phyloP scores from a whole-genome alignment of 2,329 filamentous ascomycete species.

The Epichloe hybrida region DNA sequence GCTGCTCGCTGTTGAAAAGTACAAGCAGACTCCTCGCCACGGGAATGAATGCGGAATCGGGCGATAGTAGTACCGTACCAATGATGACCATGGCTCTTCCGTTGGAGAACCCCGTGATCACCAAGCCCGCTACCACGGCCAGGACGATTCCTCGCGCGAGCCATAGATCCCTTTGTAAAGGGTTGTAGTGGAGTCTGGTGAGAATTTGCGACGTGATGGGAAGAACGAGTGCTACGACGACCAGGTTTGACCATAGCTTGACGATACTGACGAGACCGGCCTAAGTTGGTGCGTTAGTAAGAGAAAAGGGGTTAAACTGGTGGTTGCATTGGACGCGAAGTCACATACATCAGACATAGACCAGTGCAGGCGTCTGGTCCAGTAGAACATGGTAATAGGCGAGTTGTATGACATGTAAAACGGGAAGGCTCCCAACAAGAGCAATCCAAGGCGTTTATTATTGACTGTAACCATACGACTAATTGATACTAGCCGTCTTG shows the following conservation, averaged over 20 bases:
- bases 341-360: not conserved
- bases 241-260: not conserved
- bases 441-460: not conserved
- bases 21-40: conserved; percentile 1
- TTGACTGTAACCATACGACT: not conserved
- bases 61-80: conserved; percentile 1
- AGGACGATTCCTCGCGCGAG: conserved; percentile 1
- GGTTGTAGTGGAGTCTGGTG: not conserved
- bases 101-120: conserved; percentile 1
- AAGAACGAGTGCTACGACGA: not conserved
- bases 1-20: conserved; percentile 1
- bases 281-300: not conserved
- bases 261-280: not conserved
- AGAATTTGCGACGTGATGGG: not conserved
- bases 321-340: too few relatives aligned
- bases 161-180: conserved; percentile 1
- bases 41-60: not conserved
- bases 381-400: not conserved
- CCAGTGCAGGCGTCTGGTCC: not conserved
- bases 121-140: not conserved
- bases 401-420: not conserved
- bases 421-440: not conserved
- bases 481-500: not conserved
- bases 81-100: conserved; percentile 1
- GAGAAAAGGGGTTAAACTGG: not conserved